Evolutionary conservation across 768 basidiomycete species (phyloP), one percentile per base, ranked within the genome.

Genomic region (Steccherinum ochraceum): DNA sequence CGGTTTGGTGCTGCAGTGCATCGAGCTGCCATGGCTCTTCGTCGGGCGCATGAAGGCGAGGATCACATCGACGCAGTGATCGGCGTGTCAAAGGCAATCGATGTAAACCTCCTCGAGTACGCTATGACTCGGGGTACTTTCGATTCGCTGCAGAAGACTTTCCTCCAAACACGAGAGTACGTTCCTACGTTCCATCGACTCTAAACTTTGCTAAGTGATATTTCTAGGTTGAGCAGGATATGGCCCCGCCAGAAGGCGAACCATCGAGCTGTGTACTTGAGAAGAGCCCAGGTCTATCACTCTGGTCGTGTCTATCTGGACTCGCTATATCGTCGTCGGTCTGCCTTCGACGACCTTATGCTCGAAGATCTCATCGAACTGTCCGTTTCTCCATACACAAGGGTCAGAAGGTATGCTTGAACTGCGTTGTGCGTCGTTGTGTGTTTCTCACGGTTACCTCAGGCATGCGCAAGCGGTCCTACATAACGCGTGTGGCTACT

Each of bases 41-140:
- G 81, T 30, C 75, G 78, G 58, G 75, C 78, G 40, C 77, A 73
- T 12, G 78, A 77, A 41, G 81, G 78, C 26, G 89, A 91, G 64
- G 89, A 92, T 62, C 87, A 90, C 54, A 86, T 90, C 41, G 94
- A 98, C 64, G 86, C 89, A 3, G 81, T 95, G 25, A 76, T 89
- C 26, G 73, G 73, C 30, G 78, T 90, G 16, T 77, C 82, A 20
- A 81, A 81, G 43, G 84, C 83, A 3, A 83, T 91, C 41, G 89
- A 91, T 56, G 79, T 82, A 2, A 89, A 80, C 60, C 70, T 92
- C 58, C 71, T 90, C 44, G 80, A 80, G 46, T 89, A 89, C 65
- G 87, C 78, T 12, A 69, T 86, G 62, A 78, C 69, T 43, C 69
- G 80, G 59, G 67, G 67, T 47, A 76, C 79, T 48, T 88, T 80